These are phyloP conservation scores for Eragrostis nindensis DNA, from an alignment of 176 grass and related monocot genomes.

Conservation along the genomic window DNA sequence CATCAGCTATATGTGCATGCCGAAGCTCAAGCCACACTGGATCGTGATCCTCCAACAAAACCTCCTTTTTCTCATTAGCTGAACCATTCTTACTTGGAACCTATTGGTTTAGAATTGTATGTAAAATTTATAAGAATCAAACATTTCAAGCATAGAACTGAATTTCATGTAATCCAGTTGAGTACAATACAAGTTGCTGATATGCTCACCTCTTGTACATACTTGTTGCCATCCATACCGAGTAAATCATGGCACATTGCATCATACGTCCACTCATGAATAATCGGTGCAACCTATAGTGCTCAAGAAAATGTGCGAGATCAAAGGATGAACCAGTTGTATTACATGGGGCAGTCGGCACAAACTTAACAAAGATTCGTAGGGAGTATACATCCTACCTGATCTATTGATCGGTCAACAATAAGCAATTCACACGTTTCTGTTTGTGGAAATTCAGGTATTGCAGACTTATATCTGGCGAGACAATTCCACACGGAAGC, in stretches of 20 bases:
- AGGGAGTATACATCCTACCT: conserved; percentile 45
- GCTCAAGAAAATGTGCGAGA: conserved; percentile 29
- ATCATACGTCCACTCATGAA: conserved; percentile 96
- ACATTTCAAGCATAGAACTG: not conserved
- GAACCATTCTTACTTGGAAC: conserved; percentile 70
- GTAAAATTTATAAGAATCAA: conserved; percentile 5
- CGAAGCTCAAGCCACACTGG: conserved; percentile 92
- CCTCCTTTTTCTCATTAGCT: conserved; percentile 76
- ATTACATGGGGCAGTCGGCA: not conserved
- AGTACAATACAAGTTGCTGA: not conserved
- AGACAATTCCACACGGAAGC: conserved; percentile 80
- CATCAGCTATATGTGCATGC: conserved; percentile 83
- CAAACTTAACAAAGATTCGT: conserved; percentile 13
- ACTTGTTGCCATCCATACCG: conserved; percentile 90
- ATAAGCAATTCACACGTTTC: conserved; percentile 97
- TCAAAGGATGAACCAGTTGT: conserved; percentile 10
- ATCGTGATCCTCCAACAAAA: conserved; percentile 93
- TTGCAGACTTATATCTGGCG: conserved; percentile 59
- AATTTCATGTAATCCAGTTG: not conserved
- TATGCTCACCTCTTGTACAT: conserved; percentile 76
- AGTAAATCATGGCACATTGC: conserved; percentile 96
- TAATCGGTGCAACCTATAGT: conserved; percentile 79
- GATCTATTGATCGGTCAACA: conserved; percentile 87
- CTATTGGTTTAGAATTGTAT: conserved; percentile 43
- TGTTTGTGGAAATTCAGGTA: conserved; percentile 75